A percentile compares a stretch with the other conserved stretches of the same genome.
Conservation (phyloP, 2,329 filamentous ascomycete species). For the Nannizziopsis arthrosporioides region DNA sequence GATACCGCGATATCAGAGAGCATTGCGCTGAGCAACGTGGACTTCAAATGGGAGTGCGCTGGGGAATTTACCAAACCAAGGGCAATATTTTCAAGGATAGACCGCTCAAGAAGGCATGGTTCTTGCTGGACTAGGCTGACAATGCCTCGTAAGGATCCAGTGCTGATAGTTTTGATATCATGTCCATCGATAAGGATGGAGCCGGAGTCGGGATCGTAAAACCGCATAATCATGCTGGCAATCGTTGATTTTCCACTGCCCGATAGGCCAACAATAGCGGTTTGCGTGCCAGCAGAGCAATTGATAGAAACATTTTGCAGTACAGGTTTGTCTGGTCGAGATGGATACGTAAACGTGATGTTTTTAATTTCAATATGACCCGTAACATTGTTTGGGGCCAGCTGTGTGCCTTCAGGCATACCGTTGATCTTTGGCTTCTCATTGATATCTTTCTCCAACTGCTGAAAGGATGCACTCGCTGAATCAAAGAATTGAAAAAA, state of each 20-base stretch:
- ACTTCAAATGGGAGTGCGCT: constrained; percentile 26
- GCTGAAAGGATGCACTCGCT: constrained; percentile 45
- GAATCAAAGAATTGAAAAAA: constrained; percentile 41
- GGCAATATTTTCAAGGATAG: constrained; percentile 69
- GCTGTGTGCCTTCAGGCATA: constrained; percentile 19
- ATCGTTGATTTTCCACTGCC: constrained; percentile 41
- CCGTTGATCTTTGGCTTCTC: constrained; percentile 38
- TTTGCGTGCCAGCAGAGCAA: constrained; percentile 70
- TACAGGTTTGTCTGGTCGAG: constrained; percentile 22
- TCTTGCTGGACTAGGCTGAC: constrained; percentile 81
- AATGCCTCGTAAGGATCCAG: constrained; percentile 69
- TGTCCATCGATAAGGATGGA: constrained; percentile 64
- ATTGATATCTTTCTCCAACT: constrained; percentile 49
- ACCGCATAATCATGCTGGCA: constrained; percentile 31
- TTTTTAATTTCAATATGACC: constrained; percentile 27
- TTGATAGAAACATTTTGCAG: constrained; percentile 41
- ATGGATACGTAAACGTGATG: constrained; percentile 39
- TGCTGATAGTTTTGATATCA: constrained; percentile 61
- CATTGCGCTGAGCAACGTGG: constrained; percentile 38
- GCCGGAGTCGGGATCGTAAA: constrained; percentile 70
- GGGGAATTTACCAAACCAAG: constrained; percentile 33
- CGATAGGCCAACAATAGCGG: constrained; percentile 56
- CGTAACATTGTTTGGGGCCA: constrained; percentile 19
- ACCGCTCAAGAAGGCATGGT: constrained; percentile 68
- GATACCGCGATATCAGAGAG: constrained; percentile 43